Percentiles rank a stretch among this genome's conserved stretches.
phyloP scores from a whole-genome alignment of 2,329 filamentous ascomycete genomes.

The Trichoderma guizhouense region DNA sequence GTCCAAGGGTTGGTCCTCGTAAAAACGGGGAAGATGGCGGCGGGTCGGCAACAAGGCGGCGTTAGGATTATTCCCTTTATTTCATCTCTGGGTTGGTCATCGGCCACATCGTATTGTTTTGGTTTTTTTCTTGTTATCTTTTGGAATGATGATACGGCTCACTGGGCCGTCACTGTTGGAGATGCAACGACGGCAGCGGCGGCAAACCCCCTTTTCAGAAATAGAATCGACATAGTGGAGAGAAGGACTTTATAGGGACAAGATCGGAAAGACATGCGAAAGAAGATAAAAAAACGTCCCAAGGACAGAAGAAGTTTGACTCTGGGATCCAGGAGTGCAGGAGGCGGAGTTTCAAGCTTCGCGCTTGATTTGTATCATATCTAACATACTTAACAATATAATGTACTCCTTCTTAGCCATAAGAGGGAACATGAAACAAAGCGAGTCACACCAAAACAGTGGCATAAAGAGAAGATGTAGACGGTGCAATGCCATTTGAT shows the following conservation, averaged over 20 bases:
- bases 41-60: conserved; percentile 10
- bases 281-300: neutral
- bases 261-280: neutral
- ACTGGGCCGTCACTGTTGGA: neutral
- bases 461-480: neutral
- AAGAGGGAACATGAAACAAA: conserved; percentile 1
- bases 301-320: neutral
- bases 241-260: neutral
- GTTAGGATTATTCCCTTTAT: neutral
- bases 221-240: neutral
- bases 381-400: neutral
- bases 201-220: neutral
- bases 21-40: neutral
- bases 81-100: neutral
- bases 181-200: neutral
- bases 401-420: neutral
- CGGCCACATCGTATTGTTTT: neutral
- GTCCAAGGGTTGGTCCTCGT: conserved; percentile 12
- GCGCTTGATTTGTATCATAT: conserved; percentile 14
- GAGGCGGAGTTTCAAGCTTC: neutral
- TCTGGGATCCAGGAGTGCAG: neutral
- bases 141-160: neutral
- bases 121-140: neutral
- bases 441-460: neutral
- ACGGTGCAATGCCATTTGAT: neutral